phyloP scores from a whole-genome alignment of 2,329 filamentous ascomycete species.

The Aciculosporium take region DNA sequence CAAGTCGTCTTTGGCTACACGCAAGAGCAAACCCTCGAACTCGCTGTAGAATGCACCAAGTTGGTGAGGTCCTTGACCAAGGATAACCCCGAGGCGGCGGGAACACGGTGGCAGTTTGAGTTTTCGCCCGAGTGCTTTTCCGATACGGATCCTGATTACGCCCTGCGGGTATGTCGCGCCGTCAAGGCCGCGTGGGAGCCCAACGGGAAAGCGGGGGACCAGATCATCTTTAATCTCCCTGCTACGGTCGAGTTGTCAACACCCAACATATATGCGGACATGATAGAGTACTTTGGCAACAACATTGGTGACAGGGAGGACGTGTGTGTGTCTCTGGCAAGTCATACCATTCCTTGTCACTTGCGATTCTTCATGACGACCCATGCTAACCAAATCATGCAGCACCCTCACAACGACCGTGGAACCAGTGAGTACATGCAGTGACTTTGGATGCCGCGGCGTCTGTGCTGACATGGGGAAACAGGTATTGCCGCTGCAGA shows the following conservation, averaged over 20 bases:
- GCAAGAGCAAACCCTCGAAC: slow-evolving; percentile 64
- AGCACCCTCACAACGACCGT: slow-evolving; percentile 84
- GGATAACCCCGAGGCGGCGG: slow-evolving; percentile 43
- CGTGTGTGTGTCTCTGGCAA: slow-evolving; percentile 61
- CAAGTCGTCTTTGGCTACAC: slow-evolving; percentile 79
- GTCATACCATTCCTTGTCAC: too few relatives aligned
- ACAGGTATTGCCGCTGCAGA: slow-evolving; percentile 56
- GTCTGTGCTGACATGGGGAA: slow-evolving; percentile 42
- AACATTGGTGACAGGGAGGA: slow-evolving; percentile 76
- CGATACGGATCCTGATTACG: slow-evolving; percentile 74
- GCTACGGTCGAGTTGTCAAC: slow-evolving; percentile 93
- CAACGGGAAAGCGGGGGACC: slow-evolving; percentile 44
- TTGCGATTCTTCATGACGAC: not conserved
- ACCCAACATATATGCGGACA: slow-evolving; percentile 89
- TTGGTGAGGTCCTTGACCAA: slow-evolving; percentile 85
- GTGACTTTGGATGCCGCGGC: not conserved
- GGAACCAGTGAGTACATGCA: slow-evolving; percentile 39
- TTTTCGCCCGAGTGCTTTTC: slow-evolving; percentile 85
- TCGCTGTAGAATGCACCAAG: slow-evolving; percentile 75
- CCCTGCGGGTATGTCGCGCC: slow-evolving; percentile 71
- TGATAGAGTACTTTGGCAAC: slow-evolving; percentile 89
- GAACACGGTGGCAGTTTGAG: slow-evolving; percentile 61
- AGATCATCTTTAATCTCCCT: slow-evolving; percentile 92
- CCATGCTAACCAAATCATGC: not conserved
- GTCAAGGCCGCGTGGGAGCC: slow-evolving; percentile 92